Evolutionary conservation across 1,139 yeast genomes (phyloP), one percentile per base, ranked within the genome.

Genomic region (Hansenula lynferdii): DNA sequence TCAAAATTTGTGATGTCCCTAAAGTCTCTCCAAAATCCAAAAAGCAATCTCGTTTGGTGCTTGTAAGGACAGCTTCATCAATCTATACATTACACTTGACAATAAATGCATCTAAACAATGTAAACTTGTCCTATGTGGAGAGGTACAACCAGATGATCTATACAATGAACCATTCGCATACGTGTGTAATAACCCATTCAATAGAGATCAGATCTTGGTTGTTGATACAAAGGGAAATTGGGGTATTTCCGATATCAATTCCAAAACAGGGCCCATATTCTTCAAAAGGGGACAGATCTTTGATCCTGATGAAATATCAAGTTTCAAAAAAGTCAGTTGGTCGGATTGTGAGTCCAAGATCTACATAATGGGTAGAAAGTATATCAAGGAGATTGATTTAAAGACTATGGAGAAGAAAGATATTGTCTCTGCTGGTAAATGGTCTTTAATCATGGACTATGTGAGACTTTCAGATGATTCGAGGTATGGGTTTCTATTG

Each of bases 381-480:
- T 65, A 65, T 16, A 44, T 77, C 2, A 60, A 65, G 16, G 60
- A 58, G 31, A 56, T 69, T 18, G 54, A 64, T 23, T 36, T 64
- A 4, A 36, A 39, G 3, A 50, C 49, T 6, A 49, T 54, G 35
- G 48, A 55, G 43, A 47, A 61, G 45, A 24, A 53, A 28, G 61
- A 71, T 56, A 40, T 63, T 46, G 60, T 80, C 1, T 65, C 77
- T 6, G 74, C 84, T 1, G 71, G 72, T 25, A 64, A 70, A 1
- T 81, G 85, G 84, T 73, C 86, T 0, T 59, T 61, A 20, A 54
- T 80, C 3, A 60, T 72, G 35, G 87, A 79, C 45, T 56, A 72
- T 30, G 47, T 47, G 22, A 46, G 61, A 29, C 47, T 62, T n/a
- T 45, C 49, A 28, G 6, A 37, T 4, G 35, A 40, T 23, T 45